Evolutionary conservation across 2,329 filamentous ascomycete genomes (phyloP).

Genomic region (Seiridium unicorne): DNA sequence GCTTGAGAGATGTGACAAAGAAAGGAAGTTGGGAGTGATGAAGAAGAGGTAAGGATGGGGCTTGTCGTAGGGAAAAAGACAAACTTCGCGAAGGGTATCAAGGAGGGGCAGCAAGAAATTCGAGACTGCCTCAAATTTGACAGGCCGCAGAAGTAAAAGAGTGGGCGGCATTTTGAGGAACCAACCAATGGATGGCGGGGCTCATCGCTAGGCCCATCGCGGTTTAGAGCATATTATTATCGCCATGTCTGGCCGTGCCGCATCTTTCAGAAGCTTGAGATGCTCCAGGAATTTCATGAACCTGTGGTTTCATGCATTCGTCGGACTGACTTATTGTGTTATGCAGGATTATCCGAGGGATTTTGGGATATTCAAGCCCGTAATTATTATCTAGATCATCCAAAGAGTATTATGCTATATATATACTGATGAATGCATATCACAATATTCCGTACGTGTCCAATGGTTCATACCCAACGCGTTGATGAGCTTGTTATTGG

Average conservation of each 20-base stretch:
- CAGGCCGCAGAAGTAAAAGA: neutral
- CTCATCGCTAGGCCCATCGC: neutral
- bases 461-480: no score
- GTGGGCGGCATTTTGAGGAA: neutral
- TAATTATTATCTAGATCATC: no score
- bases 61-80: neutral
- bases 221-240: neutral
- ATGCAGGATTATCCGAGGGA: no score
- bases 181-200: neutral
- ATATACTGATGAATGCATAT: no score
- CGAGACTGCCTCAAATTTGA: conserved; percentile 7
- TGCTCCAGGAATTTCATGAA: neutral
- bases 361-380: no score
- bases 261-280: neutral
- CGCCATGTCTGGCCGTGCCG: neutral
- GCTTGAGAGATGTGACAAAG: neutral
- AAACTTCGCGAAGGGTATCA: conserved; percentile 1
- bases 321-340: no score
- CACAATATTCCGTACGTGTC: no score
- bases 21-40: neutral
- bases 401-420: no score
- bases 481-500: neutral
- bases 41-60: neutral
- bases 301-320: no score
- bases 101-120: conserved; percentile 7